Conservation (phyloP, 768 basidiomycete genomes). For the Collybia nuda region DNA sequence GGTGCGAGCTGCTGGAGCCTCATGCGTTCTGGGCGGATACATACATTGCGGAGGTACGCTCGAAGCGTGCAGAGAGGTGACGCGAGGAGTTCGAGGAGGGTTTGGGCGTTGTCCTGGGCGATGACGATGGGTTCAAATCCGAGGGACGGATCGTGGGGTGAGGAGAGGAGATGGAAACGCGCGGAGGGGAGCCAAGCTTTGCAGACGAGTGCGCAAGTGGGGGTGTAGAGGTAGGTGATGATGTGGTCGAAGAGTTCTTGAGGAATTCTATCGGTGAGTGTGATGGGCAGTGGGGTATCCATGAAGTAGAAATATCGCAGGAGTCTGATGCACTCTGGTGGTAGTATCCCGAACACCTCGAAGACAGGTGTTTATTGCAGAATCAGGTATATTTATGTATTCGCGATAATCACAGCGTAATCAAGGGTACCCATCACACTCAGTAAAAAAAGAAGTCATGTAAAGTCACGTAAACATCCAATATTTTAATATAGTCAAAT, state of each 20-base stretch:
- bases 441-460: no score
- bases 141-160: no score
- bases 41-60: background rate
- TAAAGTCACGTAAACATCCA: no score
- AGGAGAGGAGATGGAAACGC: conserved; percentile 9
- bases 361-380: no score
- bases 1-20: background rate
- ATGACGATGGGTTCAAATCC: background rate
- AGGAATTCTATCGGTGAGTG: conserved; percentile 2
- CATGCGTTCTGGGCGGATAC: background rate
- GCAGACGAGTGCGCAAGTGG: conserved; percentile 7
- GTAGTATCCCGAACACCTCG: no score
- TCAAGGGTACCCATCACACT: no score
- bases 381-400: no score
- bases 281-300: background rate
- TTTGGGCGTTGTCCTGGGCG: background rate
- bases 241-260: conserved; percentile 3
- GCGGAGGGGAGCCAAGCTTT: conserved; percentile 7
- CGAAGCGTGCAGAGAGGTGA: conserved; percentile 3
- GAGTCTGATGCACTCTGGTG: no score
- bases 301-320: no score
- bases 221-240: conserved; percentile 1
- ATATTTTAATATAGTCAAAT: no score
- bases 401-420: no score
- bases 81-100: background rate